phyloP scores from a whole-genome alignment of 1,284 basidiomycete genomes.

The Grifola frondosa region DNA sequence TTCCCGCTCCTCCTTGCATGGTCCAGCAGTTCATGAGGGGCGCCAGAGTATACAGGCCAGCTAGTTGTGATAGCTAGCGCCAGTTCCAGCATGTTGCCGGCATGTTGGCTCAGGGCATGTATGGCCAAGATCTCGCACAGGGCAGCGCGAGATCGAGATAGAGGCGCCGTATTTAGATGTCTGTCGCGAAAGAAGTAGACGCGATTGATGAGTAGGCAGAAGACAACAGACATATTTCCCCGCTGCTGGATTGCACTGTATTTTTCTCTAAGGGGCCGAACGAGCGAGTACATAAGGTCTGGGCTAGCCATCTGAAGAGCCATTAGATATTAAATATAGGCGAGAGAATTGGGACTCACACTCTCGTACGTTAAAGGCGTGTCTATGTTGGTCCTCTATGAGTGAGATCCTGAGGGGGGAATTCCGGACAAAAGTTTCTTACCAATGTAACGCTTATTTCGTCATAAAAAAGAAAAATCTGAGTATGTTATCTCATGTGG shows the following conservation, averaged over 20 bases:
- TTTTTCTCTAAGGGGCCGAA: conserved; percentile 73
- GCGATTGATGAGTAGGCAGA: conserved; percentile 87
- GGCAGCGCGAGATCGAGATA: conserved; percentile 75
- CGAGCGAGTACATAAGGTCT: conserved; percentile 85
- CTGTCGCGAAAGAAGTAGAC: conserved; percentile 82
- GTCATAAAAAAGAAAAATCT: background rate
- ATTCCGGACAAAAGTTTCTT: conserved; percentile 22
- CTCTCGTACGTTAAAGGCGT: conserved; percentile 75
- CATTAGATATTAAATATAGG: background rate
- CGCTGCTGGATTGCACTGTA: conserved; percentile 61
- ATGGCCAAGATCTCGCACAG: conserved; percentile 91
- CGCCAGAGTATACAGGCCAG: conserved; percentile 86
- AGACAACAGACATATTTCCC: conserved; percentile 76
- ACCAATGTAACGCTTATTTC: conserved; percentile 63
- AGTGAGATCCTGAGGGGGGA: background rate
- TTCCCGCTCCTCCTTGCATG: conserved; percentile 72
- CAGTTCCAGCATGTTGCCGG: conserved; percentile 73
- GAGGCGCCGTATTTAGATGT: conserved; percentile 59
- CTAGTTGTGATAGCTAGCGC: conserved; percentile 81
- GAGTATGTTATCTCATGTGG: background rate
- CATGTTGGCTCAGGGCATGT: conserved; percentile 76
- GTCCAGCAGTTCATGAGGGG: conserved; percentile 61
- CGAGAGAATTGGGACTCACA: conserved; percentile 35
- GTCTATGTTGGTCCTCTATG: conserved; percentile 43
- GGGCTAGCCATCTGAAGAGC: conserved; percentile 65